Conservation (phyloP, 2,329 filamentous ascomycete species). For the Diaporthe vaccinii region DNA sequence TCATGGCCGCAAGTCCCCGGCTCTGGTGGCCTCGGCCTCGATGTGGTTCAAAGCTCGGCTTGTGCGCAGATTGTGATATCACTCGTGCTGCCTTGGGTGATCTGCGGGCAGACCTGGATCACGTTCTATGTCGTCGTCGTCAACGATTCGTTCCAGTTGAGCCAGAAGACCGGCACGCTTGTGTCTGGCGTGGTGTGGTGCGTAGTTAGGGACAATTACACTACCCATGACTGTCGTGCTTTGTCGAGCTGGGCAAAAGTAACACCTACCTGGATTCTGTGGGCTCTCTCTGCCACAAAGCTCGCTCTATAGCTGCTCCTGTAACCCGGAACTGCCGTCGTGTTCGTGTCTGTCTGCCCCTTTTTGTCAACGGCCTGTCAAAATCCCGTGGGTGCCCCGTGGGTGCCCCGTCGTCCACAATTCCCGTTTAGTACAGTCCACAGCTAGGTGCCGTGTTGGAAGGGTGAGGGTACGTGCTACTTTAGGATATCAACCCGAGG, state of each 20-base stretch:
- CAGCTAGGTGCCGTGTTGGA: not conserved
- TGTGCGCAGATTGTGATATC: not conserved
- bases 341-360: too few species aligned
- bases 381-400: not conserved
- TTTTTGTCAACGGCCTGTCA: not conserved
- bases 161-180: too few species aligned
- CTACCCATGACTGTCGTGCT: not conserved
- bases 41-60: not conserved
- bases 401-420: too few species aligned
- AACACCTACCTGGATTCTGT: not conserved
- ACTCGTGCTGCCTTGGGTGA: not conserved
- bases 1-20: not conserved
- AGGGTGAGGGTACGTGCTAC: not conserved
- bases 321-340: not conserved
- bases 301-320: too few species aligned
- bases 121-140: not conserved
- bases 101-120: not conserved
- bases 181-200: not conserved
- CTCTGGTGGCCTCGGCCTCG: too few species aligned
- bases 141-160: not conserved
- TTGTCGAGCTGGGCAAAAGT: not conserved
- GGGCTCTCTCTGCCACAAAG: not conserved
- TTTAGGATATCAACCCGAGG: not conserved
- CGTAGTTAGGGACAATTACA: not conserved
- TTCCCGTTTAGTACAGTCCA: not conserved